Evolutionary conservation across 2,329 filamentous ascomycete species (phyloP).

Genomic region (Sporothrix humicola): DNA sequence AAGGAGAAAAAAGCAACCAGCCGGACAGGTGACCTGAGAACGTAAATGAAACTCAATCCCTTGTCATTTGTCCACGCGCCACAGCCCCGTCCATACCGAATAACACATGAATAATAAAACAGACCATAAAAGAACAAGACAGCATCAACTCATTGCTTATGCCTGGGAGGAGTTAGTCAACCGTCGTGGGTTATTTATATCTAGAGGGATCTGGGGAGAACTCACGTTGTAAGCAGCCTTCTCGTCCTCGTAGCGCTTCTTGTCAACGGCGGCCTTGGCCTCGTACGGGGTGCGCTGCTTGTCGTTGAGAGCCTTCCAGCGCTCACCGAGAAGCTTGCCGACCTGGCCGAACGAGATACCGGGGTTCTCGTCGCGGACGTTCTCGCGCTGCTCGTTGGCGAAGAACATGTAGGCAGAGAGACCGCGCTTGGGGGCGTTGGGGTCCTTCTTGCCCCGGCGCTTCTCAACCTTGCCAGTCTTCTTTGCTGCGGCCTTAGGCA

Average conservation of each 20-base stretch:
- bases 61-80: conserved; percentile 38
- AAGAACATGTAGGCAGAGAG: conserved; percentile 99
- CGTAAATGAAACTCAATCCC: conserved; percentile 37
- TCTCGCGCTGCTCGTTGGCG: conserved; percentile 98
- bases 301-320: conserved; percentile 95
- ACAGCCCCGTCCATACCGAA: conserved; percentile 36
- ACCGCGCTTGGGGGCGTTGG: conserved; percentile 98
- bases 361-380: conserved; percentile 97
- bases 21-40: conserved; percentile 36
- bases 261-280: conserved; percentile 93
- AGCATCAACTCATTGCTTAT: conserved; percentile 24
- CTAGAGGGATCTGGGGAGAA: conserved; percentile 35
- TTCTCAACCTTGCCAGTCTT: conserved; percentile 60
- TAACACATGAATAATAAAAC: conserved; percentile 33
- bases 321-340: conserved; percentile 96
- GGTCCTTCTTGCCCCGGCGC: conserved; percentile 72
- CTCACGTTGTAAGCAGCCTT: conserved; percentile 92
- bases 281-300: conserved; percentile 94
- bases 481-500: conserved; percentile 66
- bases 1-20: conserved; percentile 31
- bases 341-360: conserved; percentile 98
- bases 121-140: conserved; percentile 29
- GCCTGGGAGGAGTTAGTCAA: conserved; percentile 25
- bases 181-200: no score
- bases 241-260: conserved; percentile 99